A percentile compares a stretch with the other conserved stretches of the same genome.
Evolutionary conservation across 2,329 filamentous ascomycete species (phyloP).

Genomic region (Exophiala spinifera): DNA sequence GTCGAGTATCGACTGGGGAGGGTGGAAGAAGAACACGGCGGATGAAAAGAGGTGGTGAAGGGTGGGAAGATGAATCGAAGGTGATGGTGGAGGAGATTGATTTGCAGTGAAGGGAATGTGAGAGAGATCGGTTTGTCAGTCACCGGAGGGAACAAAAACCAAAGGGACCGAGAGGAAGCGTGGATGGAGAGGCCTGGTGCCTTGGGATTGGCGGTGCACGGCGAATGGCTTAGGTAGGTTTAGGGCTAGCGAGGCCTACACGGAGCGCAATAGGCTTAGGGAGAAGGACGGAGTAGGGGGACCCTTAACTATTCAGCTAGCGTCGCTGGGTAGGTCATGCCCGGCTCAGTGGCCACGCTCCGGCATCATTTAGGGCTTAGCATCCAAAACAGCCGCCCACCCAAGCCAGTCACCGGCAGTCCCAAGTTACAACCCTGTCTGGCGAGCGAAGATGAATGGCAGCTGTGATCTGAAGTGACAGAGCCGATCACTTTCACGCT

Average conservation of each 20-base stretch:
- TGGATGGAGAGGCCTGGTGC: background rate
- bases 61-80: too few relatives aligned
- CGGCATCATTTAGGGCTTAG: background rate
- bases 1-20: constrained; percentile 15
- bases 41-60: constrained; percentile 1
- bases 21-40: constrained; percentile 13
- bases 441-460: constrained; percentile 7
- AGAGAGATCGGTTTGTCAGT: background rate
- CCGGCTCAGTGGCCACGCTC: background rate
- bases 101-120: background rate
- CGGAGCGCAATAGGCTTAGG: background rate
- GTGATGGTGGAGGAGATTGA: background rate
- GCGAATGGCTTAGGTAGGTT: too few relatives aligned
- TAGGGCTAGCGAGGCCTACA: too few relatives aligned
- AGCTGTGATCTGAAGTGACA: constrained; percentile 2
- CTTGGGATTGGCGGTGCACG: background rate
- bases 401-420: background rate
- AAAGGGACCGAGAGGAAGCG: background rate
- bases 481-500: background rate
- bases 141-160: too few relatives aligned
- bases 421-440: too few relatives aligned
- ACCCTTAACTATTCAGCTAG: background rate
- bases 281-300: background rate
- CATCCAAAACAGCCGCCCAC: constrained; percentile 1
- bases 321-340: too few relatives aligned